Evolutionary conservation across 306 rosid species (phyloP).

Genomic region (Rosa persica): DNA sequence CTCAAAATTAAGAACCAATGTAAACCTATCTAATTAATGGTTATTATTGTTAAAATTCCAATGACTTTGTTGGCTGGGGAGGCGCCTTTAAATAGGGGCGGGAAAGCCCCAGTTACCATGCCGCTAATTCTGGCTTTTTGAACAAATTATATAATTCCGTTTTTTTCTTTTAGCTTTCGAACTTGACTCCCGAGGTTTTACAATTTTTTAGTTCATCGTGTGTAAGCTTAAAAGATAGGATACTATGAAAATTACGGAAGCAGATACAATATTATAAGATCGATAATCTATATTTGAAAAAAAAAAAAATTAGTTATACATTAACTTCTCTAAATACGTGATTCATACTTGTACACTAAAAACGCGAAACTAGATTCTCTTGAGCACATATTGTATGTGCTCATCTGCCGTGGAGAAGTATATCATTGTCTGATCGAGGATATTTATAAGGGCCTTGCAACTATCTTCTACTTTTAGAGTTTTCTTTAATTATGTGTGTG

Average conservation of each 20-base stretch:
- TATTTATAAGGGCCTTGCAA: too few relatives aligned
- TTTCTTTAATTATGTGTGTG: too few relatives aligned
- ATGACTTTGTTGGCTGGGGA: not conserved
- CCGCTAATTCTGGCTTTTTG: conserved; percentile 57
- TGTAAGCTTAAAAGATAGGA: not conserved
- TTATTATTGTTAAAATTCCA: not conserved
- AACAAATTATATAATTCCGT: not conserved
- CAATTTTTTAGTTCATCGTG: not conserved
- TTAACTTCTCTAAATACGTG: not conserved
- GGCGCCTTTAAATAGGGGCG: conserved; percentile 36
- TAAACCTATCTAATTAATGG: not conserved
- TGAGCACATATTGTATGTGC: too few relatives aligned
- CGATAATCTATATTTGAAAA: not conserved
- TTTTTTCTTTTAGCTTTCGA: conserved; percentile 9
- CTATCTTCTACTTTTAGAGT: too few relatives aligned
- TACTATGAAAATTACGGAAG: not conserved
- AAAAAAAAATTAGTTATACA: too few relatives aligned
- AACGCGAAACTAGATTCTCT: not conserved
- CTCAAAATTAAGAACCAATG: conserved; percentile 1
- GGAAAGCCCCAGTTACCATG: conserved; percentile 26
- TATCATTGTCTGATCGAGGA: too few relatives aligned
- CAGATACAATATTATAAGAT: too few relatives aligned
- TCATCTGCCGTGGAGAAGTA: not conserved
- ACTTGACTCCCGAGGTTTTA: not conserved
- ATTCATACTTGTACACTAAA: not conserved